These are phyloP conservation scores for Isabelozyma heimii DNA, from an alignment of 805 yeast species.

Conservation along the genomic window DNA sequence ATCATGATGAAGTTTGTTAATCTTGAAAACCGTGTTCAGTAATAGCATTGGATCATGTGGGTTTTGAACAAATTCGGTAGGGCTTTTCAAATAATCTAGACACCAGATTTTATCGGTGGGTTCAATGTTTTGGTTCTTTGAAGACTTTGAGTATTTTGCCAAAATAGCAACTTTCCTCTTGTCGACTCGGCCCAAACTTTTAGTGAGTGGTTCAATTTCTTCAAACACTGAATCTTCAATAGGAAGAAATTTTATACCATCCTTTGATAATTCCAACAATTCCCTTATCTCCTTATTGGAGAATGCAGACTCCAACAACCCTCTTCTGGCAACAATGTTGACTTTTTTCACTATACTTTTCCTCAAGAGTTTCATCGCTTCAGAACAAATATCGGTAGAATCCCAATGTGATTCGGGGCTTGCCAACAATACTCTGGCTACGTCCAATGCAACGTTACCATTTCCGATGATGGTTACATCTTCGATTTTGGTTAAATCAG, in stretches of 20 bases:
- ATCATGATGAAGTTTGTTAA: constrained; percentile 44
- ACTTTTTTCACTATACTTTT: constrained; percentile 60
- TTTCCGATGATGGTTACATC: constrained; percentile 86
- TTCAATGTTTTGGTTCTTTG: background rate
- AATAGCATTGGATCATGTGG: constrained; percentile 36
- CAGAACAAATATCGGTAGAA: constrained; percentile 67
- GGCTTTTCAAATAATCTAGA: constrained; percentile 67
- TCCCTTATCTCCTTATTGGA: constrained; percentile 92
- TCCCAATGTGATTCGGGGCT: constrained; percentile 54
- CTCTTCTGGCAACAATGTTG: constrained; percentile 80
- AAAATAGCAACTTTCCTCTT: constrained; percentile 67
- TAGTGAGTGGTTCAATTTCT: constrained; percentile 18
- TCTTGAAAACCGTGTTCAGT: constrained; percentile 46
- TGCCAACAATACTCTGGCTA: constrained; percentile 74
- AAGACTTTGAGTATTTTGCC: constrained; percentile 40
- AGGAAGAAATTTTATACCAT: constrained; percentile 41
- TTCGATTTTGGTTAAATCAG: constrained; percentile 59
- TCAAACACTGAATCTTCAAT: constrained; percentile 30
- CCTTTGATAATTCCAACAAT: constrained; percentile 55
- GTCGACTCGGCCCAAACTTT: constrained; percentile 46
- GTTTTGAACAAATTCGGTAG: constrained; percentile 48
- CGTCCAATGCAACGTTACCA: constrained; percentile 94
- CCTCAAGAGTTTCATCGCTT: constrained; percentile 55
- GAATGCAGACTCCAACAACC: constrained; percentile 80
- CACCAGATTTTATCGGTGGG: constrained; percentile 48